Conservation (phyloP, 2,329 filamentous ascomycete genomes). For the Spiromastix sp. region DNA sequence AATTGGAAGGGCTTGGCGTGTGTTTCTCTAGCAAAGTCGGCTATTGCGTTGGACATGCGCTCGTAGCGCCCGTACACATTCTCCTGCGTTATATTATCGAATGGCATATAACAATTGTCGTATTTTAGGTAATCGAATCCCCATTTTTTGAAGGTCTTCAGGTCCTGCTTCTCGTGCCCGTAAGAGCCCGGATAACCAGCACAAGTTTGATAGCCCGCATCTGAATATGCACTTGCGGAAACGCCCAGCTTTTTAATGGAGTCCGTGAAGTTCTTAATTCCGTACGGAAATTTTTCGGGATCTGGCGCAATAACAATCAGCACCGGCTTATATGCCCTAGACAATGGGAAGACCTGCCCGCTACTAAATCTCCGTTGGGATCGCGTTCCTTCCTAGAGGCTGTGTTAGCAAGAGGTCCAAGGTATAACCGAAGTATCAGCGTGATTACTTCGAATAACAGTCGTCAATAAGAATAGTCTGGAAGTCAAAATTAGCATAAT, state of each 20-base stretch:
- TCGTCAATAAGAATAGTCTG: constrained; percentile 5
- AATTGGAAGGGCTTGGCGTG: constrained; percentile 10
- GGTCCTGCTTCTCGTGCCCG: constrained; percentile 14
- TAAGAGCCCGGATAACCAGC: constrained; percentile 15
- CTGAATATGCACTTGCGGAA: constrained; percentile 10
- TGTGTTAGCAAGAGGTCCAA: not conserved
- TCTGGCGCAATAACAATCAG: not conserved
- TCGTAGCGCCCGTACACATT: constrained; percentile 18
- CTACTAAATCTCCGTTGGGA: constrained; percentile 3
- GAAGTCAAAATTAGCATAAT: not conserved
- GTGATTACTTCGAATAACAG: constrained; percentile 2
- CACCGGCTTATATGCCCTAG: not conserved
- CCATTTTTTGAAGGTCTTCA: constrained; percentile 13
- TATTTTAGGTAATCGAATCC: constrained; percentile 16
- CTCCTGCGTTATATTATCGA: constrained; percentile 19
- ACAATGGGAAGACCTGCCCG: constrained; percentile 1
- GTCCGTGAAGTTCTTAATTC: constrained; percentile 6
- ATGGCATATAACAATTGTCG: constrained; percentile 18
- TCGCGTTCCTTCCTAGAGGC: constrained; percentile 4
- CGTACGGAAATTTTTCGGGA: constrained; percentile 5
- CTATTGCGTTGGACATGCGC: constrained; percentile 23
- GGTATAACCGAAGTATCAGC: not conserved
- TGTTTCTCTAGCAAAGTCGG: constrained; percentile 7
- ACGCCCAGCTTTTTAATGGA: constrained; percentile 10
- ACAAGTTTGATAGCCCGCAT: constrained; percentile 15